Evolutionary conservation across 2,329 filamentous ascomycete genomes (phyloP).

Genomic region (Diplodia sapinea): DNA sequence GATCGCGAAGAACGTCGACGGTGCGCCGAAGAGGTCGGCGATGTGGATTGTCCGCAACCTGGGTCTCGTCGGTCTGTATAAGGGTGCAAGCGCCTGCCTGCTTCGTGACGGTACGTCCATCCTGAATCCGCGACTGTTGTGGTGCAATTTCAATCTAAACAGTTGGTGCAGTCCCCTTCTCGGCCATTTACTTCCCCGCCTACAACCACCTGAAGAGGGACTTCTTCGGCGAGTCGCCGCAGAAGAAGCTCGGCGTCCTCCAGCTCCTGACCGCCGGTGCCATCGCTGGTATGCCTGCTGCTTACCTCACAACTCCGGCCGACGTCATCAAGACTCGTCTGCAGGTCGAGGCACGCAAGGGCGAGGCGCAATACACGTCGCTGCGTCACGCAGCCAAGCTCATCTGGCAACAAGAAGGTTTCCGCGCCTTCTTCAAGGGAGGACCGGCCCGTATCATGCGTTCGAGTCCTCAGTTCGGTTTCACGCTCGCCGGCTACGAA

Average conservation of each 20-base stretch:
- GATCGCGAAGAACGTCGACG: conserved; percentile 83
- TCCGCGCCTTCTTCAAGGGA: conserved; percentile 98
- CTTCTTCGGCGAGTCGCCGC: conserved; percentile 85
- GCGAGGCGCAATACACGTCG: conserved; percentile 84
- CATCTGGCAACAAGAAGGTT: conserved; percentile 88
- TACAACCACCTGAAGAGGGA: conserved; percentile 95
- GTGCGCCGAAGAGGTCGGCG: conserved; percentile 83
- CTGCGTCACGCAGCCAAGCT: conserved; percentile 84
- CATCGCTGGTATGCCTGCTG: conserved; percentile 67
- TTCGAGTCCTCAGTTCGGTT: conserved; percentile 96
- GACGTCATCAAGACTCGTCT: conserved; percentile 99
- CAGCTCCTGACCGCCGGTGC: conserved; percentile 94
- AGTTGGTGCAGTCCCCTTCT: conserved; percentile 75
- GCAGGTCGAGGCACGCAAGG: conserved; percentile 96
- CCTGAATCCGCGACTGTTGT: not conserved
- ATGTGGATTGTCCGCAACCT: conserved; percentile 98
- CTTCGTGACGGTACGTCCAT: conserved; percentile 69
- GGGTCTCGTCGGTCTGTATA: conserved; percentile 93
- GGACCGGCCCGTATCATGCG: conserved; percentile 93
- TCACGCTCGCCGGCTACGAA: conserved; percentile 95
- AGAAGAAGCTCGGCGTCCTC: conserved; percentile 85
- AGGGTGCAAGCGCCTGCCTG: conserved; percentile 92
- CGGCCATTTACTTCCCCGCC: conserved; percentile 97
- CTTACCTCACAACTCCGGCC: conserved; percentile 93
- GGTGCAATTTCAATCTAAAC: conserved; percentile 6